phyloP scores from a whole-genome alignment of 192 early-diverging fungal species.

The Coemansia sp. region DNA sequence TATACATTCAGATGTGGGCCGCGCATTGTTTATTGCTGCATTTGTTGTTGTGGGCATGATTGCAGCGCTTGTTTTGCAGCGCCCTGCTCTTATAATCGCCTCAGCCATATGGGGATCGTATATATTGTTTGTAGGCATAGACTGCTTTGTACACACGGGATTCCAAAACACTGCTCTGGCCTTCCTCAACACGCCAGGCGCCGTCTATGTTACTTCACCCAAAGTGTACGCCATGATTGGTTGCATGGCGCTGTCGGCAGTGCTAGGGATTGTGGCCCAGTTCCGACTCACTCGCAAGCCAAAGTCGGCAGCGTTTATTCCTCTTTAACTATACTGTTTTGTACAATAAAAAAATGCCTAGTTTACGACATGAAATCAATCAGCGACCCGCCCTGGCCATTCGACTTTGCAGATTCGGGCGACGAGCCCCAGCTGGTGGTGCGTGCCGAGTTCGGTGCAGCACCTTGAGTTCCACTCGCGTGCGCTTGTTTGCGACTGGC shows the following conservation, averaged over 20 bases:
- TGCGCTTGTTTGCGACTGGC: conserved; percentile 15
- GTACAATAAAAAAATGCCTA: background rate
- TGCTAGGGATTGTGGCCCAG: conserved; percentile 67
- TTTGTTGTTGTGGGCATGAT: conserved; percentile 63
- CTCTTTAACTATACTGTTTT: conserved; percentile 8
- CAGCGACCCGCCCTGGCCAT: conserved; percentile 12
- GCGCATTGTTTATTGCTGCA: conserved; percentile 67
- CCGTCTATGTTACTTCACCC: conserved; percentile 51
- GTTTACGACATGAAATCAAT: conserved; percentile 36
- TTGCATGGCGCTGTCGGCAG: conserved; percentile 59
- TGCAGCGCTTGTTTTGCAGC: conserved; percentile 62
- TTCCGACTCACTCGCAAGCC: conserved; percentile 55
- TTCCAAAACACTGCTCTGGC: conserved; percentile 59
- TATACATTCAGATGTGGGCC: conserved; percentile 62
- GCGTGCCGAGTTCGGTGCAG: conserved; percentile 18
- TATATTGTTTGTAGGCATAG: conserved; percentile 74
- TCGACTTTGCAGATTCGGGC: conserved; percentile 20
- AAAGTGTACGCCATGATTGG: conserved; percentile 73
- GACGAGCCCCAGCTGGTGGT: conserved; percentile 46
- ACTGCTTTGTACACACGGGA: conserved; percentile 77
- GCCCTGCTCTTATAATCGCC: conserved; percentile 63
- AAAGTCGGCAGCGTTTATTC: conserved; percentile 12
- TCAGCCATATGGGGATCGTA: conserved; percentile 79
- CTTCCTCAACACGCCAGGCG: conserved; percentile 56
- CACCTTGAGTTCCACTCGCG: background rate